phyloP scores from a whole-genome alignment of 2,329 filamentous ascomycete species.

The Claviceps monticola region DNA sequence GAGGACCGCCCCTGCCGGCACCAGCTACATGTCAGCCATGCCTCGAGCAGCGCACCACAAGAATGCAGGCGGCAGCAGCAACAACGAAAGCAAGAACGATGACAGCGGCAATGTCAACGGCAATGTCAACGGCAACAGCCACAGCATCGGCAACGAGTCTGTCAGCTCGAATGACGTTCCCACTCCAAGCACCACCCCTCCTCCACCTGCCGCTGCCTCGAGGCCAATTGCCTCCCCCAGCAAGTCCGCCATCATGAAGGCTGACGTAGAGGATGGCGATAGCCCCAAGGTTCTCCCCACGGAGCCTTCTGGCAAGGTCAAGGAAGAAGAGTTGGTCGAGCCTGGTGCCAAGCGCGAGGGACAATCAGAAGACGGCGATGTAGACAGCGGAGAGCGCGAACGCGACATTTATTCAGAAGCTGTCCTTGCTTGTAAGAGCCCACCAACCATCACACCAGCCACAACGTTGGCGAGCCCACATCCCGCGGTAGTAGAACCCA shows the following conservation, averaged over 20 bases:
- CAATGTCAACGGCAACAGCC: neutral
- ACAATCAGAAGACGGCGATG: slow-evolving; percentile 62
- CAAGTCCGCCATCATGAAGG: slow-evolving; percentile 57
- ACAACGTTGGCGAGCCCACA: too few relatives aligned
- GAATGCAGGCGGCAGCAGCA: slow-evolving; percentile 28
- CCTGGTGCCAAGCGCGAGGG: slow-evolving; percentile 32
- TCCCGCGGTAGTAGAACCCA: too few relatives aligned
- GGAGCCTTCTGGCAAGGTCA: slow-evolving; percentile 49
- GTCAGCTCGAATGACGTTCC: slow-evolving; percentile 44
- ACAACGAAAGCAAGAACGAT: neutral
- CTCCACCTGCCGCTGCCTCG: slow-evolving; percentile 26
- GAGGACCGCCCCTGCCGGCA: slow-evolving; percentile 44
- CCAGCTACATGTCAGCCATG: slow-evolving; percentile 42
- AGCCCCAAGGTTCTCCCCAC: slow-evolving; percentile 66
- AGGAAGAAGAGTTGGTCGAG: slow-evolving; percentile 51
- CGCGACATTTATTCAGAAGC: slow-evolving; percentile 92
- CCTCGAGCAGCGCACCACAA: slow-evolving; percentile 54
- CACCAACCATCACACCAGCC: neutral
- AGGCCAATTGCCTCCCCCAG: slow-evolving; percentile 42
- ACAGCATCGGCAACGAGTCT: slow-evolving; percentile 14
- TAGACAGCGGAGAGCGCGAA: slow-evolving; percentile 61
- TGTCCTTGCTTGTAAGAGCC: slow-evolving; percentile 62
- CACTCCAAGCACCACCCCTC: slow-evolving; percentile 56
- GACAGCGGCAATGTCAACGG: neutral
- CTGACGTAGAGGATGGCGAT: slow-evolving; percentile 62